Base-by-base conservation (phyloP, 139 green algal species). In the Chlorella sorokiniana region DNA sequence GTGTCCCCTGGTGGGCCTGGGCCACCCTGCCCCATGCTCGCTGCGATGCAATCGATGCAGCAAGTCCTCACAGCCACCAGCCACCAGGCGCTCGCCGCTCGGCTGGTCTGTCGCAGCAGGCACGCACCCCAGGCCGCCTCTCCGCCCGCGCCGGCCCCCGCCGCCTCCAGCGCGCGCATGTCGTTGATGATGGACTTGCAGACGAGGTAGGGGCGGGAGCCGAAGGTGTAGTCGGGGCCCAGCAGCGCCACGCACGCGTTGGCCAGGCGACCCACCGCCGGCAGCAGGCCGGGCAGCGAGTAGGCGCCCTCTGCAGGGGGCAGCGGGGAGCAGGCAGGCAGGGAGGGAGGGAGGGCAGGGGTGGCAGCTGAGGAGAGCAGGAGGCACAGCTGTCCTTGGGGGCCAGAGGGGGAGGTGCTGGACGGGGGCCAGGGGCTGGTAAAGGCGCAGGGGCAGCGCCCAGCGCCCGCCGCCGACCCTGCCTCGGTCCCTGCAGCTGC, bases 171-270 rank as follows among this genome's bases (percentile, higher is more conserved):
- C 33, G 85, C 86, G 41, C 79, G 51, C 52, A 90, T 73, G 27
- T 89, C 88, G 22, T 82, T 79, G 67, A 90, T 88, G 61, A 96
- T 83, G 10, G 79, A 86, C 52, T 90, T 90, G 85, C 89, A 94
- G 23, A 78, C 74, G 37, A 72, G 44, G 86, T 98, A 97, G 42
- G 89, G 78, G 1, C 70, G 29, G 16, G 69, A 90, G 38, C 93
- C 95, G 22, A 92, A 91, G 0, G 75, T 82, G 52, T 98, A 90
- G 73, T 98, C 96, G 8, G 96, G 96, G 0, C 95, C 95, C 38
- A 98, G 87, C 51, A 95, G 89, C 25, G 90, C 94, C 27, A 98
- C 93, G 48, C 95, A 86, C 18, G 96, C 92, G 73, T 98, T 99
- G 63, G 93, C 95, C 40, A 99, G 81, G 33, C 93, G 92, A 0